Base-by-base conservation (phyloP, 257 asterid species). In the Avicennia marina region DNA sequence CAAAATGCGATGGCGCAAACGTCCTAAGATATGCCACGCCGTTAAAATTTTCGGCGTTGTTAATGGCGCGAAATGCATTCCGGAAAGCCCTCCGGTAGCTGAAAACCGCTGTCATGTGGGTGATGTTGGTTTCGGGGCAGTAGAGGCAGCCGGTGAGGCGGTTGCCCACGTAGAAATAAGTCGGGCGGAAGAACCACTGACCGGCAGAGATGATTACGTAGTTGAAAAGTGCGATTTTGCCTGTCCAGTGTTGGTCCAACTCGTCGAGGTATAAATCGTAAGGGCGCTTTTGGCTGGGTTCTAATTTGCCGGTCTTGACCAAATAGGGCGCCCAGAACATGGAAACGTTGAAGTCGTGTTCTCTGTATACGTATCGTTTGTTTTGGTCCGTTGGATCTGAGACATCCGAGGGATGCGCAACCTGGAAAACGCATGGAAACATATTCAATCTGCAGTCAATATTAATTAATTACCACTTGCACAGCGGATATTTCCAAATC, bases 141-240 rank as follows among this genome's bases (percentile, higher is more conserved):
- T 88, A 88, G 48, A 81, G 86, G 72, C 96, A 91, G 31, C 98
- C 96, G 11, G 61, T 42, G n/a, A 83, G 76, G 63, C 59, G 69
- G 31, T 45, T 20, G 46, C 63, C 67, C 44, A 76, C 53, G 78
- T 85, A 77, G 81, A 78, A 86, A 60, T 79, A 75, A 5, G 91
- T 72, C 10, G 98, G 95, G 10, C 98, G 85, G 85, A 80, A 81
- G 62, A 91, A 91, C 96, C 98, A 87, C 38, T 87, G 98, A 29
- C 94, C 96, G 40, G 93, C 93, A 41, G 96, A 87, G 79, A 91
- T 85, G 62, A 91, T 50, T 2, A 88, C 67, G 62, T 79, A 91
- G 56, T 88, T 88, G 78, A 72, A 78, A 4, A 17, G 43, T 1
- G 68, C 64, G 65, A 91, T 66, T 6, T 43, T 36, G 27, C 49